These are phyloP conservation scores for Magnusiomyces paraingens DNA, from an alignment of 1,139 yeast genomes.

Conservation along the genomic window DNA sequence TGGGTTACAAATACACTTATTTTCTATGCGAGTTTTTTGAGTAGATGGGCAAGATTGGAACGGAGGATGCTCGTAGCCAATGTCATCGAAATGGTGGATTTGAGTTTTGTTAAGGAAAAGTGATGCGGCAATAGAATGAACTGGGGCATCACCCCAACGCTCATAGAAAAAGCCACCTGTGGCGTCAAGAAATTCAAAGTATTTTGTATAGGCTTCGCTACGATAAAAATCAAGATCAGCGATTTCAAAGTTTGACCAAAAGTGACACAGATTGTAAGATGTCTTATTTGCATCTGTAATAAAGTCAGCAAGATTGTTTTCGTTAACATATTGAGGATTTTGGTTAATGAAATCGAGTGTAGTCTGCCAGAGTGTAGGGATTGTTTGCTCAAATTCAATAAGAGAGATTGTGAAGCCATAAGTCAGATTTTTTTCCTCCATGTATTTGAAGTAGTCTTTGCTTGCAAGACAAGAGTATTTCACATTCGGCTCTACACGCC, in stretches of 20 bases:
- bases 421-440: constrained; percentile 63
- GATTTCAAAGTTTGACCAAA: constrained; percentile 93
- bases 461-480: constrained; percentile 68
- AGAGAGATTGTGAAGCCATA: constrained; percentile 84
- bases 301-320: constrained; percentile 63
- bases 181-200: constrained; percentile 59
- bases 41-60: constrained; percentile 67
- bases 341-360: constrained; percentile 57
- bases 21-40: constrained; percentile 35
- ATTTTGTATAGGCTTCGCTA: constrained; percentile 60
- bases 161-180: constrained; percentile 79
- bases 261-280: constrained; percentile 86
- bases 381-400: constrained; percentile 73
- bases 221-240: constrained; percentile 77
- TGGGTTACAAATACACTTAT: constrained; percentile 50
- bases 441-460: constrained; percentile 73
- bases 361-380: constrained; percentile 79
- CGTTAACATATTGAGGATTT: constrained; percentile 58
- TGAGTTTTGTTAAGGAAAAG: constrained; percentile 60
- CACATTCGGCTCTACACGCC: constrained; percentile 91
- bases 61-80: constrained; percentile 82
- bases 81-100: constrained; percentile 83
- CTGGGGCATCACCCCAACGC: constrained; percentile 99
- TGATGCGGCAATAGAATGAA: constrained; percentile 72
- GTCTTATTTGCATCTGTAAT: constrained; percentile 50